These are phyloP conservation scores for Nigrograna mackinnonii DNA, from an alignment of 2,329 filamentous ascomycete genomes.

Conservation along the genomic window DNA sequence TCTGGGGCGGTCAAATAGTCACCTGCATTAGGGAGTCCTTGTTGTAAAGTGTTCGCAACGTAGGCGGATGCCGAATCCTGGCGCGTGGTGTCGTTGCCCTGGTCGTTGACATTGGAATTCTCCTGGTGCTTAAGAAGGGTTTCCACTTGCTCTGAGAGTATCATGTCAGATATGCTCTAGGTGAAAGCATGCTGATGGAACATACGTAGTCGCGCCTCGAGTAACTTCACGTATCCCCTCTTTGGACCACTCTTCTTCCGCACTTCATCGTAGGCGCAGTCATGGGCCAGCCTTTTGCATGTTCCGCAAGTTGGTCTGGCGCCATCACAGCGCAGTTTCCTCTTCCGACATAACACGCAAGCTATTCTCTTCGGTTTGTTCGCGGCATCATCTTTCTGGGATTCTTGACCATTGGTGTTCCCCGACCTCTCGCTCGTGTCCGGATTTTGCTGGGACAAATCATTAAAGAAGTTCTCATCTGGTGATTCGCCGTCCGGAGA, in stretches of 20 bases:
- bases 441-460: constrained; percentile 50
- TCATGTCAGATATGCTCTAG: constrained; percentile 6
- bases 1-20: constrained; percentile 20
- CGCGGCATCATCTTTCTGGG: constrained; percentile 43
- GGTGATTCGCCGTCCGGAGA: constrained; percentile 35
- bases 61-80: constrained; percentile 32
- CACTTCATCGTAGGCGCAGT: constrained; percentile 89
- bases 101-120: constrained; percentile 43
- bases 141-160: constrained; percentile 80
- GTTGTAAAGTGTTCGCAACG: constrained; percentile 32
- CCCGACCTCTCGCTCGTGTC: constrained; percentile 33
- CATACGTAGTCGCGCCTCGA: constrained; percentile 91
- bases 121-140: constrained; percentile 84
- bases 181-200: constrained; percentile 14
- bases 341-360: constrained; percentile 89
- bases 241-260: constrained; percentile 94
- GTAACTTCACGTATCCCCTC: constrained; percentile 88
- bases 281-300: constrained; percentile 82
- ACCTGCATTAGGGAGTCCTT: constrained; percentile 21
- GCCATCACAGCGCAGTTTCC: constrained; percentile 91
- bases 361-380: constrained; percentile 78
- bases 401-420: constrained; percentile 42
- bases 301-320: constrained; percentile 83
- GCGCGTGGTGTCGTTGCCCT: constrained; percentile 24
- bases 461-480: constrained; percentile 60